phyloP scores from a whole-genome alignment of 352 stramenopile species.

The Peronospora farinosa region DNA sequence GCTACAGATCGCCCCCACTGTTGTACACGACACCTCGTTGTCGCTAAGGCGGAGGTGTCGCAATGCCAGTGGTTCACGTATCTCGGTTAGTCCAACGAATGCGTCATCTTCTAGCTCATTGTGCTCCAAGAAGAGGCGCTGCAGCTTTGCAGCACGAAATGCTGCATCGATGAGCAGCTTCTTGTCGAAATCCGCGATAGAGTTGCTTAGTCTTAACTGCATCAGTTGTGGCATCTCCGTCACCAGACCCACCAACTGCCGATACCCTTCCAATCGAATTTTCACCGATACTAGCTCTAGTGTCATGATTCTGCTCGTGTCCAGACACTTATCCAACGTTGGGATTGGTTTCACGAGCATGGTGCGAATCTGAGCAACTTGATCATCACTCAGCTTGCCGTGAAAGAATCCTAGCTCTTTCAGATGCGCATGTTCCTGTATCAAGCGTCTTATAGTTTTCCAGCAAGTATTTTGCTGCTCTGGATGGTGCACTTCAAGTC shows the following conservation, averaged over 20 bases:
- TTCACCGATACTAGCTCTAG: constrained; percentile 72
- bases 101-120: constrained; percentile 71
- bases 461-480: constrained; percentile 55
- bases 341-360: constrained; percentile 17
- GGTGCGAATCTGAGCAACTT: constrained; percentile 36
- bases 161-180: constrained; percentile 38
- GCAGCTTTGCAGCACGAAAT: constrained; percentile 30
- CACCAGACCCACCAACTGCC: constrained; percentile 44
- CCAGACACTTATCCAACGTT: constrained; percentile 12
- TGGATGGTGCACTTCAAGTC: constrained; percentile 70
- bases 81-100: constrained; percentile 32
- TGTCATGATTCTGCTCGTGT: constrained; percentile 22
- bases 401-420: constrained; percentile 65
- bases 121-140: constrained; percentile 61
- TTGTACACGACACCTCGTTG: constrained; percentile 51
- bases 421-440: constrained; percentile 31
- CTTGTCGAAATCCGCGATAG: constrained; percentile 54
- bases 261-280: constrained; percentile 39
- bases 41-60: constrained; percentile 46
- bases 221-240: constrained; percentile 29
- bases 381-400: constrained; percentile 43
- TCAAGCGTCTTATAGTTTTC: constrained; percentile 31
- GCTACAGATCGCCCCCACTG: constrained; percentile 38
- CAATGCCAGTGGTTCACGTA: constrained; percentile 26
- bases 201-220: constrained; percentile 52